These are phyloP conservation scores for Cicer cuneatum DNA, from an alignment of 306 rosid species.

Conservation along the genomic window DNA sequence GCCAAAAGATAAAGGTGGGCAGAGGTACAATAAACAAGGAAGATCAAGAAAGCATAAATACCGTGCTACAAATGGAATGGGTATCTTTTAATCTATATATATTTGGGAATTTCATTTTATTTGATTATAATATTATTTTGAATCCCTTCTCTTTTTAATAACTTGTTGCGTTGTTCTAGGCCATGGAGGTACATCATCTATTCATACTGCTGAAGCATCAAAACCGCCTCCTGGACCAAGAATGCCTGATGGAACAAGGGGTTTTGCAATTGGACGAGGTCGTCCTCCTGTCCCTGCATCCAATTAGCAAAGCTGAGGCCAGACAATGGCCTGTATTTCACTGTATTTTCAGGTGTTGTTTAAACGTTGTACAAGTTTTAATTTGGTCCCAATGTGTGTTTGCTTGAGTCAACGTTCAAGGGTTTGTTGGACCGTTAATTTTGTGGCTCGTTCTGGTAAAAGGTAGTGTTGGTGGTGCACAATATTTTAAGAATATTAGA, in stretches of 20 bases:
- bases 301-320: conserved; percentile 46
- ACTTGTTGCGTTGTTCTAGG: conserved; percentile 54
- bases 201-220: conserved; percentile 63
- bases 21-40: conserved; percentile 67
- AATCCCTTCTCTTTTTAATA: conserved; percentile 16
- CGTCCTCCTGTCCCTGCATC: conserved; percentile 61
- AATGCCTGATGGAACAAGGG: conserved; percentile 98
- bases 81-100: conserved; percentile 46
- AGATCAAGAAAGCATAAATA: conserved; percentile 73
- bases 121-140: background rate
- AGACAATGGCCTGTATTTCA: conserved; percentile 35
- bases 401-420: conserved; percentile 31
- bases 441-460: conserved; percentile 26
- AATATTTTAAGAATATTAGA: conserved; percentile 18
- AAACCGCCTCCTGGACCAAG: conserved; percentile 97
- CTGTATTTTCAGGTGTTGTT: conserved; percentile 23
- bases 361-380: conserved; percentile 33
- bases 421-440: conserved; percentile 39
- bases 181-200: conserved; percentile 69
- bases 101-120: background rate
- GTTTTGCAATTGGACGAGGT: conserved; percentile 96
- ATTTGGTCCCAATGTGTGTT: conserved; percentile 26
- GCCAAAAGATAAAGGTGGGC: conserved; percentile 74
- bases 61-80: conserved; percentile 72
- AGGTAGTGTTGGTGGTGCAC: conserved; percentile 42